Base-by-base conservation (phyloP, 2,329 filamentous ascomycete species). In the Cladosporium sp. region DNA sequence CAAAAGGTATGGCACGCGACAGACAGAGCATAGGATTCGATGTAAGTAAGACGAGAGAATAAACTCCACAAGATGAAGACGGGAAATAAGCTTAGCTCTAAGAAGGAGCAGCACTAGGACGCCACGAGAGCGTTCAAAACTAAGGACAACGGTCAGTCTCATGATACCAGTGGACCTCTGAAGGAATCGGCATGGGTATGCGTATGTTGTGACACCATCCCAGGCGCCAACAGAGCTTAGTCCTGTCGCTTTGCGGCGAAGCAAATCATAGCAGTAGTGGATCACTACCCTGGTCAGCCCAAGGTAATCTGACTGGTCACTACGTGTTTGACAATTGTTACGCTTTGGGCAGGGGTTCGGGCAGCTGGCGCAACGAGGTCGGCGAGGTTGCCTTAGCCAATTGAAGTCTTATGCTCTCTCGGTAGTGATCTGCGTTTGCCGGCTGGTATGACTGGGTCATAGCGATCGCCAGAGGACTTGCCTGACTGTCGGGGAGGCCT, bases 71-170 rank as follows among this genome's bases (percentile, higher is more conserved):
- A 17, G 22, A 35, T 42, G 35, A 53, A 53, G 50, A 53, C 50
- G 9, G 44, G 24, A 19, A 40, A 53, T n/a, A 53, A 22, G 50
- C 50, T 53, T 53, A 53, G 50, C 50, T 42, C 32, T 8, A 19
- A 25, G 24, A 32, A 35, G 50, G 50, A 4, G 25, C 9, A 28
- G 20, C 20, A n/a, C 42, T 45, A 12, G 20, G 19, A 12, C 42
- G 42, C 42, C 42, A 25, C 20, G 22, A 15, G 13, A 45, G 15
- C 25, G n/a, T 45, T 24, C 20, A 25, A 12, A 12, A 25, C 22
- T 15, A 20, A 12, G 7, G 42, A 28, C 42, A 45, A 28, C 4
- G 42, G 10, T 20, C 19, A 45, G n/a, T 45, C 42, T 25, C 13
- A 10, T 15, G 36, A 6, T 39, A 7, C 15, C 36, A 39, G 36